Evolutionary conservation across 805 yeast genomes (phyloP), one percentile per base, ranked within the genome.

Genomic region (Millerago galiae): DNA sequence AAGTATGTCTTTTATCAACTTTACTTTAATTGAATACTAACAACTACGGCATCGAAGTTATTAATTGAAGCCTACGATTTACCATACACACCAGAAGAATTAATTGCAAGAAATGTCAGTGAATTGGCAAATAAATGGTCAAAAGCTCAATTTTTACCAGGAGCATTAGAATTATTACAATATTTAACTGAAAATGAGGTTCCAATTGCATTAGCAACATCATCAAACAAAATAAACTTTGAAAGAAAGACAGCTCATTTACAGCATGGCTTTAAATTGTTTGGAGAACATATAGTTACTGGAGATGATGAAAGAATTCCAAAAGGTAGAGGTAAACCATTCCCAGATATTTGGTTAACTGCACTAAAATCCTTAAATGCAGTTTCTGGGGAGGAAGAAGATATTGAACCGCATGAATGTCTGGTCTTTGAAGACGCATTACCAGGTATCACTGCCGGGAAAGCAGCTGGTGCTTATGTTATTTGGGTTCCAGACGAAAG

Each of bases 381-480:
- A 35, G 71, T 80, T 39, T 53, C 58, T 3, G 60, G 59, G 2
- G 54, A 62, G 3, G 59, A 65, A 21, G 25, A 99, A 93, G 65
- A 65, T 29, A 83, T 91, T 46, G 55, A 60, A 42, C 83, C 91
- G 4, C 79, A 77, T 27, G 96, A 93, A 55, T 85, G 95, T 54
- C 61, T 93, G 27, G 83, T 93, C 2, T 93, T 93, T 62, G 99
- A 93, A 67, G 99, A 93, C 63, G 98, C 96, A 3, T 69, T 89
- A 35, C 90, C 96, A 1, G 99, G 99, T 3, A 91, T 91, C 17
- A 57, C 68, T 14, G 82, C 96, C 4, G 99, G 95, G 12, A 74
- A 73, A 43, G 80, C 84, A 14, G 88, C 96, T 29, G 90, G 89
- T 10, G 84, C 87, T 12, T 72, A 71, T 42, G 96, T 91, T n/a